Percentiles rank a stretch among this genome's conserved stretches.
phyloP scores from a whole-genome alignment of 345 rosid genomes.

The Viola odorata region DNA sequence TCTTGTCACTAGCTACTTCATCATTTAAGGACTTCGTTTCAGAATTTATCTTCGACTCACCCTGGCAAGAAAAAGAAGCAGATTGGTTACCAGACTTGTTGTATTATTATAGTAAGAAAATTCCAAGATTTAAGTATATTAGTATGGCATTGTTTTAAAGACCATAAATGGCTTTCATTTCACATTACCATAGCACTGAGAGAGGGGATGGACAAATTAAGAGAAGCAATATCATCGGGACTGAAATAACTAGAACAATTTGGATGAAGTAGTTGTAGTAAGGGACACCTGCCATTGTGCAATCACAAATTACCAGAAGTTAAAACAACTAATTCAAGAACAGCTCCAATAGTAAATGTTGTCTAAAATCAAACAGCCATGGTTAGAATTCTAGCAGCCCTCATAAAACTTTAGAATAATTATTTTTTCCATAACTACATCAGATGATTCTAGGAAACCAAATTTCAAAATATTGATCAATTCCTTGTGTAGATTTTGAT shows the following conservation, averaged over 20 bases:
- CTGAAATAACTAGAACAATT: constrained; percentile 64
- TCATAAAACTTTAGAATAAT: too few species aligned
- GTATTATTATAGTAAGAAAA: background rate
- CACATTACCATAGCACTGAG: constrained; percentile 55
- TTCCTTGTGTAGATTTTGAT: too few species aligned
- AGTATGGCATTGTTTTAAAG: background rate
- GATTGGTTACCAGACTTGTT: background rate
- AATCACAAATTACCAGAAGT: constrained; percentile 7
- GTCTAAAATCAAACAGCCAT: background rate
- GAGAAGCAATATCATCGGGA: constrained; percentile 66
- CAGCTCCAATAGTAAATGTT: background rate
- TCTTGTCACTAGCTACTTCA: constrained; percentile 30
- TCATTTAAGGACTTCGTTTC: constrained; percentile 27
- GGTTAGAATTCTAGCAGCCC: too few species aligned
- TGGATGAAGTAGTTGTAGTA: constrained; percentile 82
- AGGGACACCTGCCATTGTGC: constrained; percentile 69
- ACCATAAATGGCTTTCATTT: background rate
- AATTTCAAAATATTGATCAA: too few species aligned
- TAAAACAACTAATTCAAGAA: constrained; percentile 6
- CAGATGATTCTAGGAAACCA: too few species aligned
- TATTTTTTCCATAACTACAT: too few species aligned
- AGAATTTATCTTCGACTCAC: constrained; percentile 36
- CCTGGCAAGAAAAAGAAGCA: constrained; percentile 32
- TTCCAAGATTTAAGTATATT: background rate
- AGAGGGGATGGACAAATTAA: constrained; percentile 58